Base-by-base conservation (phyloP, 164 flowering plant genomes). In the Vitis labrusca region DNA sequence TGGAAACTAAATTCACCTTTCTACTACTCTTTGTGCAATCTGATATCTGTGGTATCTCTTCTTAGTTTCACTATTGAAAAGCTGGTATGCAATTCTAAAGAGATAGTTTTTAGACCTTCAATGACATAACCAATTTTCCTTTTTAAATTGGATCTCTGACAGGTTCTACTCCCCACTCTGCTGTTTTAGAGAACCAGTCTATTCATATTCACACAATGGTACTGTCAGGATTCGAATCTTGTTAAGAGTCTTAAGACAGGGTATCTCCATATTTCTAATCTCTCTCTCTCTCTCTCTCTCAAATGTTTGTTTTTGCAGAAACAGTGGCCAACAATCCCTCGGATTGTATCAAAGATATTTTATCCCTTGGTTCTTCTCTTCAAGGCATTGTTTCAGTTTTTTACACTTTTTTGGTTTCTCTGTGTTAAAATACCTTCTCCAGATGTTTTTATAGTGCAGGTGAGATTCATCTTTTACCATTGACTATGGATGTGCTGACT, bases 361-460 rank as follows among this genome's bases (percentile, higher is more conserved):
- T 69, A 70, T 14, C 84, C 85, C 5, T 60, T 91, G 44, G 61
- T 84, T 73, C 94, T 95, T 72, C 69, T 94, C 68, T 54, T 91
- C 14, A 95, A 95, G 91, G 86, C 97, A 16, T 49, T 93, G 53
- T 27, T 84, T 73, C 99, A 95, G 79, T 89, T 95, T 74, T 15
- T 88, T 13, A 73, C 79, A 83, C 97, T 95, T 64, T 86, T 94
- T 62, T 94, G 98, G 99, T 84, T 80, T 79, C 90, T 94, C 7
- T 88, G 90, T 74, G 63, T 85, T 9, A 90, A 77, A 78, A 88
- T 93, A 76, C 89, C 96, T 64, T 61, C 91, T 70, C 98, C 99
- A 17, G 97, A 90, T 83, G 82, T 87, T 70, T 91, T 87, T 74
- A 68, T 93, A 19, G 99, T 95, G 69, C 99, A 95, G 96, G 99